Percentiles rank a stretch among this genome's conserved stretches.
Conservation (phyloP, 2,329 filamentous ascomycete species). For the Fusarium hainanense region DNA sequence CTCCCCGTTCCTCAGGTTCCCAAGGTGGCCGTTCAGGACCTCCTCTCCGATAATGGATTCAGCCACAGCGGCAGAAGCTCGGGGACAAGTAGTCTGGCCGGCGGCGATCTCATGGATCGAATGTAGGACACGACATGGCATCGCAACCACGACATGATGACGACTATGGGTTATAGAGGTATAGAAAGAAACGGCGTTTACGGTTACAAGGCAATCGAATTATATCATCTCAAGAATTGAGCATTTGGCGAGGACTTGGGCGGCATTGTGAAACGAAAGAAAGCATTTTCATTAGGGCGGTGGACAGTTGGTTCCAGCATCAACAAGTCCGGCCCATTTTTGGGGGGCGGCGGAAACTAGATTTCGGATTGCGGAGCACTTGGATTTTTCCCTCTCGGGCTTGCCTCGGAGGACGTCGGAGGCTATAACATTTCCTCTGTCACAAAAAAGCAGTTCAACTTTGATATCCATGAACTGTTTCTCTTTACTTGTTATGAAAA, state of each 20-base stretch:
- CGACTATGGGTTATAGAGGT: slow-evolving; percentile 53
- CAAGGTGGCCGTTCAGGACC: slow-evolving; percentile 87
- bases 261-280: slow-evolving; percentile 41
- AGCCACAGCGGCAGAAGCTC: slow-evolving; percentile 82
- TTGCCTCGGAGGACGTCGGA: slow-evolving; percentile 44
- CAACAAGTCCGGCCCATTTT: slow-evolving; percentile 17
- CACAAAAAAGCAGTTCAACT: slow-evolving; percentile 42
- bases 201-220: slow-evolving; percentile 45
- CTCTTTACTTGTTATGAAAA: slow-evolving; percentile 28
- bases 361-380: slow-evolving; percentile 47
- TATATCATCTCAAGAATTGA: slow-evolving; percentile 41
- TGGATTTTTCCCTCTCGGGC: slow-evolving; percentile 48
- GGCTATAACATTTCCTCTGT: slow-evolving; percentile 33
- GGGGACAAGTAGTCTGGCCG: slow-evolving; percentile 79
- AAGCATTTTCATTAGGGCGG: slow-evolving; percentile 38
- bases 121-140: slow-evolving; percentile 50
- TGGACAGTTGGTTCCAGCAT: slow-evolving; percentile 16
- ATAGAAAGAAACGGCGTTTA: slow-evolving; percentile 56
- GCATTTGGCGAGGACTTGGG: slow-evolving; percentile 42
- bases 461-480: slow-evolving; percentile 34
- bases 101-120: slow-evolving; percentile 73
- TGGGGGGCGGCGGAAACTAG: slow-evolving; percentile 43
- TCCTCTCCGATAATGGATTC: slow-evolving; percentile 75
- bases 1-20: slow-evolving; percentile 91
- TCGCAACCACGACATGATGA: slow-evolving; percentile 53